Evolutionary conservation across 495 filamentous ascomycete species (phyloP).

Genomic region (Clohesyomyces aquaticus): DNA sequence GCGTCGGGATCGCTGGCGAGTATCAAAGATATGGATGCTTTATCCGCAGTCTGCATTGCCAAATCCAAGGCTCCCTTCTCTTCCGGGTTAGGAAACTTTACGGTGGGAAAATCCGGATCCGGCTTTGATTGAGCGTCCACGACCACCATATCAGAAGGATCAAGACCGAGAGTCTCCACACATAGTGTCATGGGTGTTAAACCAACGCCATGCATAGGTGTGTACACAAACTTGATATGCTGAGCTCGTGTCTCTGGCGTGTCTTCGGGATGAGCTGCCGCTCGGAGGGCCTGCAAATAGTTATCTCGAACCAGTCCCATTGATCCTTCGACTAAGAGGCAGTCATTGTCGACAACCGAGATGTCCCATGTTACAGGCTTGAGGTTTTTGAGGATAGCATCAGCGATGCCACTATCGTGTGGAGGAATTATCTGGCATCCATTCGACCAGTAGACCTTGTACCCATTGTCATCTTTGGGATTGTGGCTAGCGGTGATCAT

Average conservation of each 20-base stretch:
- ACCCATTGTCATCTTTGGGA: slow-evolving; percentile 71
- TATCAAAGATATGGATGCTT: slow-evolving; percentile 55
- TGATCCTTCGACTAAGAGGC: slow-evolving; percentile 50
- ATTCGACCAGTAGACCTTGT: slow-evolving; percentile 74
- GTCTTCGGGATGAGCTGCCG: slow-evolving; percentile 22
- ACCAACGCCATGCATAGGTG: slow-evolving; percentile 72
- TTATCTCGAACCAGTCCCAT: slow-evolving; percentile 42
- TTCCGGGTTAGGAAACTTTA: slow-evolving; percentile 73
- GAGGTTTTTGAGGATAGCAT: slow-evolving; percentile 61
- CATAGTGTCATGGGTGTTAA: slow-evolving; percentile 53
- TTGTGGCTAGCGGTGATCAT: slow-evolving; percentile 79
- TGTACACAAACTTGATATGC: slow-evolving; percentile 62
- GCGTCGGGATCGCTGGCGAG: slow-evolving; percentile 75
- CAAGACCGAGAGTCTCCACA: slow-evolving; percentile 54
- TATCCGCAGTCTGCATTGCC: slow-evolving; percentile 60
- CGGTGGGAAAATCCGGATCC: slow-evolving; percentile 71
- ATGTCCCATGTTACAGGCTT: slow-evolving; percentile 59
- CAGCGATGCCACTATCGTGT: slow-evolving; percentile 64
- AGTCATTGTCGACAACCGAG: slow-evolving; percentile 49
- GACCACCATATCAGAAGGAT: slow-evolving; percentile 39
- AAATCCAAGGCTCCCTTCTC: slow-evolving; percentile 71
- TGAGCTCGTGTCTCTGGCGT: neutral
- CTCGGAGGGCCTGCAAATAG: slow-evolving; percentile 42
- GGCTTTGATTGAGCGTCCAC: slow-evolving; percentile 55
- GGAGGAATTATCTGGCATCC: slow-evolving; percentile 73